Base-by-base conservation (phyloP, 306 rosid genomes). In the Gleditsia sinensis region DNA sequence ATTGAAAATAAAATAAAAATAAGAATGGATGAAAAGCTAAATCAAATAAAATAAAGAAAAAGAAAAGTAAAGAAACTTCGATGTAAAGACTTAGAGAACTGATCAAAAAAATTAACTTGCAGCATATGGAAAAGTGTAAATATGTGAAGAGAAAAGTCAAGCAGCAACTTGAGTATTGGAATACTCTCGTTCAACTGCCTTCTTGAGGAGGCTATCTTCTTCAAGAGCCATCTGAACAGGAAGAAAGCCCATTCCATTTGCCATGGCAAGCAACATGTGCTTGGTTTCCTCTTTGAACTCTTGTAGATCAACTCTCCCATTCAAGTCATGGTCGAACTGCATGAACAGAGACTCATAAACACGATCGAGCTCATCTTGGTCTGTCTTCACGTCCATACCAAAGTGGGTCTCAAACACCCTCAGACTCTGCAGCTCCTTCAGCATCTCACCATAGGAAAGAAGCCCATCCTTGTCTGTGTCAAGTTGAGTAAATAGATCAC, bases 211-310 rank as follows among this genome's bases (percentile, higher is more conserved):
- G 48, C 90, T 69, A 6, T 80, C 77, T 11, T 84, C 46, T 80
- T 84, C 93, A 3, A 84, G 48, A 5, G 72, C 71, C 90, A 86
- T 88, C 50, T 82, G 90, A 69, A 89, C 39, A 0, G 90, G 88
- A 43, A 78, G 20, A 65, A 60, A 58, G 1, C 90, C 94, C 48
- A 89, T 21, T 10, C 88, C 87, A 40, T 65, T 77, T 0, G 91
- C 86, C 90, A 89, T 85, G 0, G 87, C 88, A 28, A 89, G 66
- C 91, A 89, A 79, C 83, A 83, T 87, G 51, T 32, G 49, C 79
- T 85, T 83, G 19, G 91, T 85, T 51, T 86, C 94, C 7, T 72
- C 84, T 63, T 72, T 71, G 80, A 82, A 88, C 71, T 86, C 93
- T 17, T 75, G 54, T 0, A 82, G 40, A 55, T 85, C 87, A 67